Evolutionary conservation across 805 yeast genomes (phyloP), one percentile per base, ranked within the genome.

Genomic region (Yamadazyma scolyti): DNA sequence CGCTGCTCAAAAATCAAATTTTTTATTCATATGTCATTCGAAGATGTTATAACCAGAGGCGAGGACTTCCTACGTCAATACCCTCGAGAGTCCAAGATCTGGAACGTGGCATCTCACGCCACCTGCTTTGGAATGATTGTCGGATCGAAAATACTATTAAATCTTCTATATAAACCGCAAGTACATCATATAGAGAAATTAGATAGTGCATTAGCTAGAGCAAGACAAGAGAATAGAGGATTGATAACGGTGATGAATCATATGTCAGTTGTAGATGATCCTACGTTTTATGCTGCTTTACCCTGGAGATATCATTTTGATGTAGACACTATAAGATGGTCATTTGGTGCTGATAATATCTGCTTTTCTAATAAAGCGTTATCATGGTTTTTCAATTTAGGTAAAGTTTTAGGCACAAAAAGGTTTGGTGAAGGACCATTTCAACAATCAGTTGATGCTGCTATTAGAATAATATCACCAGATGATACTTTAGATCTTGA

Each of bases 401-500:
- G 98, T 2, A 89, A 89, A 57, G 81, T 88, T n/a, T 61, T 90
- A 37, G 75, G 90, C 1, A 85, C 95, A 2, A 80, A 78, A 46
- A 66, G 98, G 42, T 89, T 89, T 56, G 97, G 97, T 1, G 76
- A 71, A 15, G 97, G 97, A 0, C 95, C 96, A 1, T 90, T 86
- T 60, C 98, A 90, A 59, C 85, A 84, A 1, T 77, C 93, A 0
- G 51, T 90, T 7, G 97, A 90, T 57, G 95, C 96, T 1, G 82
- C 90, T 9, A 73, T 93, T 23, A 64, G 89, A 40, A 58, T 90
- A 11, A 58, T 90, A 29, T 78, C 87, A 23, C 93, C 93, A 0
- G 93, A 84, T 52, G 85, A 81, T 44, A 78, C 79, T 4, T 48
- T 75, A 30, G 75, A 72, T 38, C 47, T 65, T 21, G 71, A 67